Evolutionary conservation across 805 yeast genomes (phyloP), one percentile per base, ranked within the genome.

Genomic region (Wickerhamomyces mucosus): DNA sequence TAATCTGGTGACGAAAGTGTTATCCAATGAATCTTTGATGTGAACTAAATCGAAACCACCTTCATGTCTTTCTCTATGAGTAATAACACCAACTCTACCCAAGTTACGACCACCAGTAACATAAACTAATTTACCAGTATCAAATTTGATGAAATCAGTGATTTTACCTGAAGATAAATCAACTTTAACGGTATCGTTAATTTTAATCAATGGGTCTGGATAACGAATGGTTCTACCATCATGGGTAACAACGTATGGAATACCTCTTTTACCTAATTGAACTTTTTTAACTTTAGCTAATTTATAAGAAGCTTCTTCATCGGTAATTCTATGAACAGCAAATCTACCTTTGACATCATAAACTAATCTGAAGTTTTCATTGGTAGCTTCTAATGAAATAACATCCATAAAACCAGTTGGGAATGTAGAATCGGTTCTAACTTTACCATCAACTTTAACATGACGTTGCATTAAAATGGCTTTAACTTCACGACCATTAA

Each of bases 351-450:
- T 89, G 65, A 85, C 78, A 65, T 89, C 98, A 78, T 86, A 89
- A 59, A 89, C 81, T 63, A 89, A 82, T 77, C 98, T 88, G 85
- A 89, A 89, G 89, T 89, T 80, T 75, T 89, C 98, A 69, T 86
- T 85, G 69, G 98, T 89, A 63, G 95, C 95, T 65, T 89, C 97
- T 60, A 89, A 73, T 51, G 95, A 55, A 70, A 89, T 85, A 55
- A 92, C 97, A 65, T 89, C 98, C 97, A 88, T 88, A 84, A 92
- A 89, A 61, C 98, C 98, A 61, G 97, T 82, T 67, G 98, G 98
- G 95, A 63, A 89, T 51, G 97, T 92, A 49, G 95, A 64, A 67
- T 92, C 97, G 55, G 98, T 89, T 85, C 97, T 88, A 56, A 89
- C 96, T 78, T 89, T 89, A 66, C 94, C 95, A 66, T 89, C 98